Evolutionary conservation across 148 eudicot species (phyloP).

Genomic region (Amaranthus hypochondriacus): DNA sequence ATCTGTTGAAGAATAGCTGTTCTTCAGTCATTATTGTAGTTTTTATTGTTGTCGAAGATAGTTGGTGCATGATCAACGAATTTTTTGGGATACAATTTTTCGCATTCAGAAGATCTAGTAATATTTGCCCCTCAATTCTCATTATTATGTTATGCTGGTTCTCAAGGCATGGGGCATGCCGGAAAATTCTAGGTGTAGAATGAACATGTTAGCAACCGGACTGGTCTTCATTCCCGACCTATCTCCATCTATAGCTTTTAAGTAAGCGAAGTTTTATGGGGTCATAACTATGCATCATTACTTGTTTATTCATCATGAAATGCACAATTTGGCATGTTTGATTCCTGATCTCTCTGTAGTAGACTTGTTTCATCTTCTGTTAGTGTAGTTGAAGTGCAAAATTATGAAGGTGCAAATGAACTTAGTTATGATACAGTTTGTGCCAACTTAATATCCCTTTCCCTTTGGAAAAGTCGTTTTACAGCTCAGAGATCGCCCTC

Average conservation of each 20-base stretch:
- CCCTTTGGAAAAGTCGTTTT: constrained; percentile 16
- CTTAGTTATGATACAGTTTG: constrained; percentile 32
- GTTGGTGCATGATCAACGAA: background rate
- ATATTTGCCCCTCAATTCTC: background rate
- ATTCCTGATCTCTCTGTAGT: background rate
- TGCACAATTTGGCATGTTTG: background rate
- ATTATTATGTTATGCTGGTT: background rate
- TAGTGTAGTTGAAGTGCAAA: background rate
- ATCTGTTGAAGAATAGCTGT: constrained; percentile 22
- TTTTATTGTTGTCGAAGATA: background rate
- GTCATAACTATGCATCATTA: background rate
- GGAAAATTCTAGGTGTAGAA: background rate
- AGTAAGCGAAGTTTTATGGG: constrained; percentile 1
- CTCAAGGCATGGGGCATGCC: background rate
- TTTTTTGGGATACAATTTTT: background rate
- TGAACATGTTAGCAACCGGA: background rate
- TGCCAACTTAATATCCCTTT: constrained; percentile 41
- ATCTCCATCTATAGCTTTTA: background rate
- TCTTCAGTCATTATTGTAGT: background rate
- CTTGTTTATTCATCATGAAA: background rate
- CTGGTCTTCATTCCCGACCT: background rate
- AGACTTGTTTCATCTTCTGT: background rate
- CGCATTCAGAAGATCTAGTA: background rate
- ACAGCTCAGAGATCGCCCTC: constrained; percentile 38
- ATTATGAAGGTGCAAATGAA: constrained; percentile 12